Base-by-base conservation (phyloP, 257 asterid genomes). In the Euphrasia confusa region DNA sequence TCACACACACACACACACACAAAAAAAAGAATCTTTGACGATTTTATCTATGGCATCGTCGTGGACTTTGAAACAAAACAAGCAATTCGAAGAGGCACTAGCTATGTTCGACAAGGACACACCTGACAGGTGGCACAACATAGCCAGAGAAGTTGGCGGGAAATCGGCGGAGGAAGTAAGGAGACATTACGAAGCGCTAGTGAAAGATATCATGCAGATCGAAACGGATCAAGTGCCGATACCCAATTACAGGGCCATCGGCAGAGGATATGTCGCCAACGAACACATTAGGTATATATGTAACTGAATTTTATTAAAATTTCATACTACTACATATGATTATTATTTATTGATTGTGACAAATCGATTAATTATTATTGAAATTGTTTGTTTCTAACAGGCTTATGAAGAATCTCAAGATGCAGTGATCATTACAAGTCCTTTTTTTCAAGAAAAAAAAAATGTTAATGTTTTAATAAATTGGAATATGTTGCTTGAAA, bases 361-460 rank as follows among this genome's bases (percentile, higher is more conserved):
- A 35, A 35, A 35, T 35, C 9, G 1, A 6, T 35, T 35, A 32
- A 32, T 32, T 32, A 32, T 5, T 35, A 35, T 35, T 35, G 7
- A 7, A 4, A 24, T 28, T 33, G 39, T 42, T 57, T 56, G 39
- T 32, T 58, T 12, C 58, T 14, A 52, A 72, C 86, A 87, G 95
- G 88, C 76, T 80, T 71, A 27, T 87, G 78, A 82, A 77, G 93
- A 82, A 84, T 79, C 80, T 84, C 45, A 82, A 69, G 79, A 75
- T 84, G 61, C 80, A 82, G 50, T 73, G 75, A 78, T 68, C 42
- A 68, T 27, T 6, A 30, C 10, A 49, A 5, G 8, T 6, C 2
- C 1, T 7, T 35, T 35, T 35, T 35, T 35, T 35, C 40, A 35
- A 35, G 40, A 13, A 45, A 45, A 44, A 10, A 44, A 45, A 2